A percentile compares a stretch with the other conserved stretches of the same genome.
Evolutionary conservation across 1,284 basidiomycete genomes (phyloP).

Genomic region (Trametes polyzona): DNA sequence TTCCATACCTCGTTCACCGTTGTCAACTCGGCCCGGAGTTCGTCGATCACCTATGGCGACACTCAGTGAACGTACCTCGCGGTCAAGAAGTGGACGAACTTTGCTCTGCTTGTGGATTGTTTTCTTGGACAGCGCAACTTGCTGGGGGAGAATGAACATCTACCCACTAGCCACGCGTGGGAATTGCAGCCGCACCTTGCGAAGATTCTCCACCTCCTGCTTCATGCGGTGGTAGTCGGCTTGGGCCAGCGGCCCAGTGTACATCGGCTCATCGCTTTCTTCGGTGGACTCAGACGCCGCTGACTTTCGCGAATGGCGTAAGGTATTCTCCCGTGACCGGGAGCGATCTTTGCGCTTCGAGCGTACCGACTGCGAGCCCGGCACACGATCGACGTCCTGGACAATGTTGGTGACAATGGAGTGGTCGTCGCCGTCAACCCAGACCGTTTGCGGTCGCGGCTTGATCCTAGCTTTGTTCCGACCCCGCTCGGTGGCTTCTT

Average conservation of each 20-base stretch:
- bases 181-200: constrained; percentile 47
- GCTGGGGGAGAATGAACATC: constrained; percentile 36
- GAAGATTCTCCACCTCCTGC: constrained; percentile 47
- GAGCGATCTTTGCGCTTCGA: constrained; percentile 34
- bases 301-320: constrained; percentile 20
- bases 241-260: constrained; percentile 40
- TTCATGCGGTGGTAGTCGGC: constrained; percentile 47
- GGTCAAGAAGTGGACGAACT: constrained; percentile 39
- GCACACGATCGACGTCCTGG: constrained; percentile 12
- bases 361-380: constrained; percentile 9
- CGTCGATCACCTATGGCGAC: constrained; percentile 49
- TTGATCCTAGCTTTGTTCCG: constrained; percentile 24
- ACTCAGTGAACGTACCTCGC: neutral
- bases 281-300: constrained; percentile 22
- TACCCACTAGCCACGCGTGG: constrained; percentile 21
- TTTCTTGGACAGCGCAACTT: constrained; percentile 54
- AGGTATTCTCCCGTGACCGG: constrained; percentile 28
- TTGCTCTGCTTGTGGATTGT: constrained; percentile 58
- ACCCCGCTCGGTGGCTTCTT: constrained; percentile 17
- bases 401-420: constrained; percentile 21
- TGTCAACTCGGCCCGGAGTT: constrained; percentile 47
- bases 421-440: constrained; percentile 22
- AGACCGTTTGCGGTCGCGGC: constrained; percentile 18
- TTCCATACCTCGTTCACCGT: constrained; percentile 37
- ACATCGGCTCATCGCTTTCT: constrained; percentile 23